Conservation (phyloP, 805 yeast species). For the Saccharomyces eubayanus region DNA sequence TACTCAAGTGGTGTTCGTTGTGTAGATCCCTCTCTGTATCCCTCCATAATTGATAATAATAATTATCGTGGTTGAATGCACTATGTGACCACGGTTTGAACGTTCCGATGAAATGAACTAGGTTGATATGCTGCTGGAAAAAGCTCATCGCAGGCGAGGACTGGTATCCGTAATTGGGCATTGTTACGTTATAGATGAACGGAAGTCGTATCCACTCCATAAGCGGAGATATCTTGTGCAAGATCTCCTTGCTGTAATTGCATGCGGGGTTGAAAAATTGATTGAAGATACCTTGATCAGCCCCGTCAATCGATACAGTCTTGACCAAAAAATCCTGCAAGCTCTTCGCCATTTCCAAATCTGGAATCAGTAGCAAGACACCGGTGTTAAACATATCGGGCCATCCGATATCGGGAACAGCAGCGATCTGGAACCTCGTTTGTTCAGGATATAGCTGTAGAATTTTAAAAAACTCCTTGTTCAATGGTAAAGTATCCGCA, state of each 20-base stretch:
- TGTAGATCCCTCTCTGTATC: conserved; percentile 5
- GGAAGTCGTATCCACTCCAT: conserved; percentile 60
- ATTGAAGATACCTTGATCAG: conserved; percentile 81
- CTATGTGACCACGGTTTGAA: conserved; percentile 43
- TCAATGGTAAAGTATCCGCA: conserved; percentile 45
- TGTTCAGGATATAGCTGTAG: conserved; percentile 15
- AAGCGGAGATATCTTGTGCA: conserved; percentile 1
- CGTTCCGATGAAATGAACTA: conserved; percentile 58
- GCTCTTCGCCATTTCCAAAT: conserved; percentile 32
- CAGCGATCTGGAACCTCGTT: conserved; percentile 27
- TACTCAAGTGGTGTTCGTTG: conserved; percentile 5
- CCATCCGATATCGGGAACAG: conserved; percentile 79
- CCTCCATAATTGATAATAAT: conserved; percentile 8
- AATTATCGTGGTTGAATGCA: conserved; percentile 1
- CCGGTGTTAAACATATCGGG: conserved; percentile 83
- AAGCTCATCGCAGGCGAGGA: conserved; percentile 57
- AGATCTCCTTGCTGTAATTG: conserved; percentile 1
- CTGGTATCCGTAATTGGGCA: conserved; percentile 53
- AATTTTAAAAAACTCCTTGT: conserved; percentile 14
- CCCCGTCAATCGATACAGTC: conserved; percentile 60
- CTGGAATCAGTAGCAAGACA: conserved; percentile 51
- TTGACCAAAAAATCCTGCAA: conserved; percentile 29
- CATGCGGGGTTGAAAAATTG: conserved; percentile 42
- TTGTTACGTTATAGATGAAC: conserved; percentile 73
- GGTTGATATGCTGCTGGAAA: conserved; percentile 36